Evolutionary conservation across 2,329 filamentous ascomycete species (phyloP), one percentile per base, ranked within the genome.

Genomic region (Botrytis medusae): DNA sequence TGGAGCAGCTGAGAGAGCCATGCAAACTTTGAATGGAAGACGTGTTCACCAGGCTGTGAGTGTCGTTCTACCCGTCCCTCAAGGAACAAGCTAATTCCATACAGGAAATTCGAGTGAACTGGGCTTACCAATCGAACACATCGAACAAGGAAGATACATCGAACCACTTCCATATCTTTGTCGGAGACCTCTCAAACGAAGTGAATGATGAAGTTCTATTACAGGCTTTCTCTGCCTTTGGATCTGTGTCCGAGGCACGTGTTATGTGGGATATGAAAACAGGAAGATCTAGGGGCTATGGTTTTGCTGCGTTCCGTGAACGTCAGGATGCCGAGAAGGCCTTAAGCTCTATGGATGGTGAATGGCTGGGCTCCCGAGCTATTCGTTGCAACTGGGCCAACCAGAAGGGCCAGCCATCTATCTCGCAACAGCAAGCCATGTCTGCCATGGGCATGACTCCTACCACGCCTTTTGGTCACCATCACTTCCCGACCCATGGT

Each of bases 211-310:
- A 99, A 81, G 90, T 98, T 70, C 88, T 99, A 34, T 87, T 92
- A 25, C 95, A 98, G 83, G 96, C 96, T 20, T 99, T 99, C 84
- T 97, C 94, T 65, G 94, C 94, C 62, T 99, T 98, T 82, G 96
- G 96, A 59, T 93, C 91, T 20, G 95, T 99, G 67, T 99, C 96
- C 4, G 96, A 99, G 84, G 96, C 96, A 74, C 94, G 96, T 80
- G 96, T 99, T 77, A 99, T 99, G 96, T 99, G 96, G 96, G 96
- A 99, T 83, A 99, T 99, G 96, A 99, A 99, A 88, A 99, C 96
- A 51, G 96, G 96, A 78, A 92, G 96, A 76, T 98, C 96, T 77
- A 93, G 96, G 82, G 96, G 96, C 74, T 99, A 99, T 81, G 96
- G 96, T 20, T 99, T 99, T 81, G 95, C 98, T 78, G 96, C 96